Conservation (phyloP, 2,329 filamentous ascomycete genomes). For the Diaporthe sp. region DNA sequence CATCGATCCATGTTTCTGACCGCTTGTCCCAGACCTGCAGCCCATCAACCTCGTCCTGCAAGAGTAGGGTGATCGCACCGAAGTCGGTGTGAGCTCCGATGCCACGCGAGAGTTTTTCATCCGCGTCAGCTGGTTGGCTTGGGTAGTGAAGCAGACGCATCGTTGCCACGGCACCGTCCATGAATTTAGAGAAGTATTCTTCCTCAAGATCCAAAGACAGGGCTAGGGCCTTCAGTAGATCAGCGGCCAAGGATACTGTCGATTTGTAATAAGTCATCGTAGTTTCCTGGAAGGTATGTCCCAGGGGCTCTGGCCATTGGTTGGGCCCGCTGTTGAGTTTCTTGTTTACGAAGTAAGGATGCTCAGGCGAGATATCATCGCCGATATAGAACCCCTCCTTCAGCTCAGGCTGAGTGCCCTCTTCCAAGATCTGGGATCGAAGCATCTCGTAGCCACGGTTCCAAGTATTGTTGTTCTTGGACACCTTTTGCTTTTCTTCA, state of each 20-base stretch:
- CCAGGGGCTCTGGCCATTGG: conserved; percentile 56
- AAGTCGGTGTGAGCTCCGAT: conserved; percentile 67
- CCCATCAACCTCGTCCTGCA: conserved; percentile 62
- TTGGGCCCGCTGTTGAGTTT: conserved; percentile 57
- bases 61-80: conserved; percentile 65
- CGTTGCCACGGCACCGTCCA: conserved; percentile 56
- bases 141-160: conserved; percentile 61
- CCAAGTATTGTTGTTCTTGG: conserved; percentile 52
- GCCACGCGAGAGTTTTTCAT: conserved; percentile 50
- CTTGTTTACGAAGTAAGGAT: conserved; percentile 54
- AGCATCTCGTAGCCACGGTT: conserved; percentile 62
- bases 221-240: conserved; percentile 54
- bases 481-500: conserved; percentile 57
- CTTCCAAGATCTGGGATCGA: conserved; percentile 56
- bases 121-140: conserved; percentile 50
- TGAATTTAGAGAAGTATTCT: conserved; percentile 56
- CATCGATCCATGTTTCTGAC: conserved; percentile 58
- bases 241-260: conserved; percentile 53
- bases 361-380: conserved; percentile 53
- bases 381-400: conserved; percentile 58
- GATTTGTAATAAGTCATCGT: conserved; percentile 54
- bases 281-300: conserved; percentile 50
- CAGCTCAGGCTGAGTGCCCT: conserved; percentile 56
- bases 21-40: conserved; percentile 62
- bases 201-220: conserved; percentile 53